A percentile compares a stretch with the other conserved stretches of the same genome.
Conservation (phyloP, 2,329 filamentous ascomycete species). For the Fusarium nanum region DNA sequence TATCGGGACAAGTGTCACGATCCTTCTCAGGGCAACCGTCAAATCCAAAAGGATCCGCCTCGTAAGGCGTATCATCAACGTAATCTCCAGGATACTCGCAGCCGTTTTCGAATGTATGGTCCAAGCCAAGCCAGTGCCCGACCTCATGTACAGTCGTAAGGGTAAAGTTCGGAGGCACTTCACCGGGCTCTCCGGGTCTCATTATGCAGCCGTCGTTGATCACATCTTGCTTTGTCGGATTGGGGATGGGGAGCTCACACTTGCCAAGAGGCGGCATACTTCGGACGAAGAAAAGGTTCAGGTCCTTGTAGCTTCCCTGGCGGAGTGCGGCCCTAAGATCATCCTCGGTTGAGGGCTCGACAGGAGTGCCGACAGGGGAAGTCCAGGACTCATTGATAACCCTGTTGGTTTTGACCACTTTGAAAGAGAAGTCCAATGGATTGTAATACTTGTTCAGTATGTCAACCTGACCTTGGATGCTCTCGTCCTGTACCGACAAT, state of each 20-base stretch:
- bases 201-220: slow-evolving; percentile 27
- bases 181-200: not conserved
- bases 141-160: slow-evolving; percentile 18
- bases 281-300: slow-evolving; percentile 22
- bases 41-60: not conserved
- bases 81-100: slow-evolving; percentile 25
- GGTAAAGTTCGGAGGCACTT: not conserved
- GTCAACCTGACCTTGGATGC: not conserved
- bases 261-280: slow-evolving; percentile 7
- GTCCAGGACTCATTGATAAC: slow-evolving; percentile 17
- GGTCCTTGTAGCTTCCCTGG: slow-evolving; percentile 18
- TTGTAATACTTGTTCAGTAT: slow-evolving; percentile 19
- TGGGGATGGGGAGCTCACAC: slow-evolving; percentile 20
- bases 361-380: not conserved
- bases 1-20: slow-evolving; percentile 16
- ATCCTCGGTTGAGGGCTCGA: not conserved
- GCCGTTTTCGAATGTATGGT: slow-evolving; percentile 29
- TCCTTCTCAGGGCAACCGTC: not conserved
- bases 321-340: slow-evolving; percentile 13
- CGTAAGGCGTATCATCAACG: slow-evolving; percentile 24
- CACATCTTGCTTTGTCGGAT: not conserved
- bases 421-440: slow-evolving; percentile 15
- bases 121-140: slow-evolving; percentile 27
- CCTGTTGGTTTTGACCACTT: slow-evolving; percentile 14
- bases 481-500: slow-evolving; percentile 5